These are phyloP conservation scores for Solanum paucissectum DNA, from an alignment of 257 asterid genomes.

Conservation along the genomic window DNA sequence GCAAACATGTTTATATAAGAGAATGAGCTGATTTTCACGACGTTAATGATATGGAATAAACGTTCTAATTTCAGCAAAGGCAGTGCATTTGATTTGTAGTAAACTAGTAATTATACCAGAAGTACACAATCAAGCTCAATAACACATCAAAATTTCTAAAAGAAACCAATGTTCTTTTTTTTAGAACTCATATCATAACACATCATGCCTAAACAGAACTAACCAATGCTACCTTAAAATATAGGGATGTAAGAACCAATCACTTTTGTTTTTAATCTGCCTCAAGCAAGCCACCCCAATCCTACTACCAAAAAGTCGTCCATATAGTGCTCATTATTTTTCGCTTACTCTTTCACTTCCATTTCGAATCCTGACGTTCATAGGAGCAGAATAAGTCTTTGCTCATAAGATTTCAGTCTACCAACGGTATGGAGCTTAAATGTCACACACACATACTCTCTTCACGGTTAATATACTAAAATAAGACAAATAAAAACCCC, in stretches of 20 bases:
- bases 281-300: background rate
- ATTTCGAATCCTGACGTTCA: background rate
- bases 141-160: background rate
- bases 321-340: background rate
- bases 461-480: background rate
- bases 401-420: background rate
- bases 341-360: background rate
- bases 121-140: background rate
- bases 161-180: background rate
- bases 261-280: background rate
- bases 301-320: background rate
- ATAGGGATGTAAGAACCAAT: background rate
- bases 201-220: no score
- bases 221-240: no score
- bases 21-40: background rate
- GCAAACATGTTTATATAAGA: background rate
- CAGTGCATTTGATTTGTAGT: background rate
- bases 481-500: background rate
- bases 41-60: background rate
- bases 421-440: background rate
- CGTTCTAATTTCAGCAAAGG: background rate
- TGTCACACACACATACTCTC: background rate
- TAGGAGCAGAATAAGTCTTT: background rate
- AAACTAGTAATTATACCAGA: background rate
- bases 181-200: background rate